Evolutionary conservation across 148 eudicot genomes (phyloP).

Genomic region (Amaranthus hypochondriacus): DNA sequence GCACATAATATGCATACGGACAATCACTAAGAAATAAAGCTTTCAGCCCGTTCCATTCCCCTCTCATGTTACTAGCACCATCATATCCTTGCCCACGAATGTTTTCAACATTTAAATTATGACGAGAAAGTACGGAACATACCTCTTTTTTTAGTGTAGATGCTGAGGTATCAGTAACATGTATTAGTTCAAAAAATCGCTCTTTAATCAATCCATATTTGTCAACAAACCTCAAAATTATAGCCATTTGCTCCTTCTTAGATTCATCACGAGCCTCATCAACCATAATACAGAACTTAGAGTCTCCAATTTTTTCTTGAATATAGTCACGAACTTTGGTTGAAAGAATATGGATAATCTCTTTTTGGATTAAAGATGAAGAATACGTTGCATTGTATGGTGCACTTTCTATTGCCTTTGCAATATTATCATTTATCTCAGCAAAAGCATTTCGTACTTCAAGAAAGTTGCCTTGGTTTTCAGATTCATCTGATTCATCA

Average conservation of each 20-base stretch:
- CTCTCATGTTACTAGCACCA: neutral
- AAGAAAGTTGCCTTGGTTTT: neutral
- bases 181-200: neutral
- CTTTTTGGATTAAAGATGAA: no score
- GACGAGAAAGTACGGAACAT: neutral
- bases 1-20: no score
- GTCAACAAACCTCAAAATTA: neutral
- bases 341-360: no score
- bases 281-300: neutral
- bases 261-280: neutral
- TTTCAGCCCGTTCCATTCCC: no score
- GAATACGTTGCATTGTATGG: no score
- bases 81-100: conserved; percentile 5
- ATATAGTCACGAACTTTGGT: neutral
- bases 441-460: neutral
- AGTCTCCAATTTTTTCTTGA: neutral
- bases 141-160: neutral
- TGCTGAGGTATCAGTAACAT: neutral
- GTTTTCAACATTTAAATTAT: neutral
- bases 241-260: no score
- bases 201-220: neutral
- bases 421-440: neutral
- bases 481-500: neutral
- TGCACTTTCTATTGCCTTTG: no score
- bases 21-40: no score